These are phyloP conservation scores for Aristolochia fimbriata DNA, from an alignment of 164 flowering plant genomes.

Conservation along the genomic window DNA sequence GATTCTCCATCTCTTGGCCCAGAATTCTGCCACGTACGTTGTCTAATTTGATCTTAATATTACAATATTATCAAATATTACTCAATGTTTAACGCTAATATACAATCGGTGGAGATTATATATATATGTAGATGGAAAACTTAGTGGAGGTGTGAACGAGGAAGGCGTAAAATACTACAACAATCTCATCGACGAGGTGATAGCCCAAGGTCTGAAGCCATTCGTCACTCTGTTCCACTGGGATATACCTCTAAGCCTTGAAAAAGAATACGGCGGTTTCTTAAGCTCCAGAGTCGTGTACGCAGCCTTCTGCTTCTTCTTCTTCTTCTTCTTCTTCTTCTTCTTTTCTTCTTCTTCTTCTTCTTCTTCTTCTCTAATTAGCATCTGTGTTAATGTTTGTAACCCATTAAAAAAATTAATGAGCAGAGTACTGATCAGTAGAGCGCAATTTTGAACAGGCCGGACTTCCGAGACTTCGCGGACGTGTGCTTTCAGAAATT, in stretches of 20 bases:
- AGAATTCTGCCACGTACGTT: conserved; percentile 49
- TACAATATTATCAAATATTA: too few species aligned
- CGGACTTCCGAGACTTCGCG: conserved; percentile 14
- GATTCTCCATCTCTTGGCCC: conserved; percentile 78
- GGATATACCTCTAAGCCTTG: conserved; percentile 52
- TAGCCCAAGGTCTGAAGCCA: conserved; percentile 31
- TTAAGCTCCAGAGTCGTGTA: conserved; percentile 34
- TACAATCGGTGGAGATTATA: neutral
- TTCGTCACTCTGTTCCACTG: conserved; percentile 57
- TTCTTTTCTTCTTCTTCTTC: too few species aligned
- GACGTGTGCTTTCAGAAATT: conserved; percentile 22
- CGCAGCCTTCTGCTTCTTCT: conserved; percentile 8
- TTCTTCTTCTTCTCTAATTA: too few species aligned
- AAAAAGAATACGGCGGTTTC: conserved; percentile 48
- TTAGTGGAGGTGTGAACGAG: conserved; percentile 20
- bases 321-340: neutral
- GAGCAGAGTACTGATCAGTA: too few species aligned
- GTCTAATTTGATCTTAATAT: too few species aligned
- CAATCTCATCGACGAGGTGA: conserved; percentile 27
- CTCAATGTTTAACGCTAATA: too few species aligned
- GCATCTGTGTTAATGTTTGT: too few species aligned
- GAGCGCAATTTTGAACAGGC: too few species aligned
- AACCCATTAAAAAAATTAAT: too few species aligned
- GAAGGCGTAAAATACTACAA: conserved; percentile 28
- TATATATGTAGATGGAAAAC: conserved; percentile 24